These are phyloP conservation scores for Mediolabrus comicus DNA, from an alignment of 108 stramenopile species.

Conservation along the genomic window DNA sequence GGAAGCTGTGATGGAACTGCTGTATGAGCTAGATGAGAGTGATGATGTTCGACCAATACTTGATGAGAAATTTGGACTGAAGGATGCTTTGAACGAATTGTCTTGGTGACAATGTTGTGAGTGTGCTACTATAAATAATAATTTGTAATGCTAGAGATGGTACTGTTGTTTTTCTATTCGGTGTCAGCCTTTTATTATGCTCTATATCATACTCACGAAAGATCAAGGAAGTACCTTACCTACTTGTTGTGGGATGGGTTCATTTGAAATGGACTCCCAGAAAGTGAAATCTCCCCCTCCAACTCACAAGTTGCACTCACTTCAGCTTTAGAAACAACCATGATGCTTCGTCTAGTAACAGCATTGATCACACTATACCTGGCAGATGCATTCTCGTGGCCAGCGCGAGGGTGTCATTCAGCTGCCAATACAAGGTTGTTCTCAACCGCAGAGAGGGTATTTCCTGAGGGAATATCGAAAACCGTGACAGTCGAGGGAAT, in stretches of 20 bases:
- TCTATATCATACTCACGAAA: too few relatives aligned
- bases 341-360: background rate
- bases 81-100: slow-evolving; percentile 67
- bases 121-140: background rate
- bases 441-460: slow-evolving; percentile 23
- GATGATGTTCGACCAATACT: slow-evolving; percentile 92
- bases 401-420: background rate
- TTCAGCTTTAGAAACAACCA: too few relatives aligned
- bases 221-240: too few relatives aligned
- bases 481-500: slow-evolving; percentile 33
- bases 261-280: too few relatives aligned
- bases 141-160: background rate
- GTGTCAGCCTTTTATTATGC: too few relatives aligned
- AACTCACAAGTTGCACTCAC: too few relatives aligned
- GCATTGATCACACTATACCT: background rate
- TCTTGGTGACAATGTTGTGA: too few relatives aligned
- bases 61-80: slow-evolving; percentile 81
- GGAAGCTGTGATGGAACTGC: slow-evolving; percentile 85
- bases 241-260: too few relatives aligned
- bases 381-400: slow-evolving; percentile 11
- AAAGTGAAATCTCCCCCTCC: too few relatives aligned
- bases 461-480: slow-evolving; percentile 41
- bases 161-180: slow-evolving; percentile 2
- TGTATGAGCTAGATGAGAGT: slow-evolving; percentile 82
- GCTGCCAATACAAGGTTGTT: background rate